Evolutionary conservation across 345 rosid genomes (phyloP).

Genomic region (Populus tremula): DNA sequence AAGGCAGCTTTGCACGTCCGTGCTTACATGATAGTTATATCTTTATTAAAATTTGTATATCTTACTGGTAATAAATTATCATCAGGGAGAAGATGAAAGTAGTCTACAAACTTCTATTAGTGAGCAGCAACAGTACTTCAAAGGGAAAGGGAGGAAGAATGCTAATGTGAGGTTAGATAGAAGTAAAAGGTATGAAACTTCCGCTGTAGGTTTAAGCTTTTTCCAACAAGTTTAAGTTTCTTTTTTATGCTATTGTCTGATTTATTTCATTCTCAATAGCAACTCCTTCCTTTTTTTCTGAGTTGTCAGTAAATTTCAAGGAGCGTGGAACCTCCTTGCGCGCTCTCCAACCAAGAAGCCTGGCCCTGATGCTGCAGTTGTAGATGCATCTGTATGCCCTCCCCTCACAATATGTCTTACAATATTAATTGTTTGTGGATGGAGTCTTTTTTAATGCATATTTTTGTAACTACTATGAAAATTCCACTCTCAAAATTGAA

Average conservation of each 20-base stretch:
- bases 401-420: conserved; percentile 15
- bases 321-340: conserved; percentile 56
- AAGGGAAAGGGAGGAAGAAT: conserved; percentile 41
- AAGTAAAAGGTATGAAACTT: conserved; percentile 47
- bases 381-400: conserved; percentile 35
- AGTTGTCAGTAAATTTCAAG: conserved; percentile 46
- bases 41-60: conserved; percentile 7
- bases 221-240: conserved; percentile 12
- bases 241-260: conserved; percentile 10
- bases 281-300: conserved; percentile 9
- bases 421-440: conserved; percentile 16
- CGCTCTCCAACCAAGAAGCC: conserved; percentile 41
- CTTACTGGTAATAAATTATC: conserved; percentile 15
- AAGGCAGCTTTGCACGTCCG: background rate
- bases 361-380: conserved; percentile 32
- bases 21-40: background rate
- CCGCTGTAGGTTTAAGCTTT: conserved; percentile 7
- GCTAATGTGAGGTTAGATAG: conserved; percentile 33
- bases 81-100: conserved; percentile 63
- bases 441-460: background rate
- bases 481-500: background rate
- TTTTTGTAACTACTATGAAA: background rate
- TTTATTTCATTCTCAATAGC: conserved; percentile 3
- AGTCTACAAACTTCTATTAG: conserved; percentile 39
- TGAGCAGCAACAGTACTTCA: conserved; percentile 41